Base-by-base conservation (phyloP, 768 basidiomycete species). In the Psilocybe cubensis region DNA sequence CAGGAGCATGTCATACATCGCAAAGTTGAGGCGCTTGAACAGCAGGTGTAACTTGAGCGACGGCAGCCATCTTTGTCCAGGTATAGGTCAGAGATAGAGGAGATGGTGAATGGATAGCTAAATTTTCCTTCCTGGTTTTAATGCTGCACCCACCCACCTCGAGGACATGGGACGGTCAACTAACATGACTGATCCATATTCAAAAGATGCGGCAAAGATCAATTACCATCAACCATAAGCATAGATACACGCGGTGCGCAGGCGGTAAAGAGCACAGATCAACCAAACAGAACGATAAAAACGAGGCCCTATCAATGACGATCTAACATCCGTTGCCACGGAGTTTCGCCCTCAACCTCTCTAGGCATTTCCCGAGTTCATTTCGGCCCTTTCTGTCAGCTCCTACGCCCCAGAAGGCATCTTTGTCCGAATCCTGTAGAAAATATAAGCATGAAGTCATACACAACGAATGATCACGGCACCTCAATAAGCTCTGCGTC, bases 401-500 rank as follows among this genome's bases (percentile, higher is more conserved):
- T 4, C 89, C 89, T 58, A 84, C 70, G n/a, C 89, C 89, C 88
- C 89, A 91, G 70, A 90, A 90, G 38, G 87, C 77, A 68, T 91
- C 89, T 60, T 84, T 86, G 57, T 86, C 85, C n/a, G 87, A 89
- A 65, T 88, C 82, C 87, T 89, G 58, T 14, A 60, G 18, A 59
- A 52, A 56, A 45, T 41, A 42, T 45, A 17, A 65, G 55, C 43
- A 29, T 44, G 18, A 17, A 53, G 18, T 23, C 40, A 23, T 41
- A 48, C 44, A 40, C 24, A 58, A 45, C 40, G 44, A 18, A 10
- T 33, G 11, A 47, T 20, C 21, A 52, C 59, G 73, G 64, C 55
- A 87, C 89, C 80, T 92, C 91, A 4, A 92, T 70, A 29, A 92
- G 79, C 52, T 84, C 83, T 18, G 82, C 84, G 62, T 86, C 81